Evolutionary conservation across 2,329 filamentous ascomycete genomes (phyloP).

Genomic region (Plectosphaerella sp.): DNA sequence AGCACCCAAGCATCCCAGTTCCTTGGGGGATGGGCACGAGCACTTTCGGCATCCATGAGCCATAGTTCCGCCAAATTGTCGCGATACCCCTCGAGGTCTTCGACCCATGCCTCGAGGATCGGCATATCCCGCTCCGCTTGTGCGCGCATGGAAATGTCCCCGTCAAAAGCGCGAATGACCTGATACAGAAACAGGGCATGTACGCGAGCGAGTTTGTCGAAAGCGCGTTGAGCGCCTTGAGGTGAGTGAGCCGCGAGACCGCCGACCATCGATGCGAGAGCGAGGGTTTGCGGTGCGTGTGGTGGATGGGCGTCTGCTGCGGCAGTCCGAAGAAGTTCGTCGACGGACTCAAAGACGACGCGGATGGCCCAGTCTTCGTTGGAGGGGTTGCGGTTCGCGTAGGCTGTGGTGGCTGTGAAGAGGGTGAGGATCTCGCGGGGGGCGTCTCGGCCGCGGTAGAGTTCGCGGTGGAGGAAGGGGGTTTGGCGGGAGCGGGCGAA

Average conservation of each 20-base stretch:
- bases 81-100: slow-evolving; percentile 24
- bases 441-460: slow-evolving; percentile 32
- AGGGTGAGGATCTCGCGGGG: slow-evolving; percentile 33
- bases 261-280: background rate
- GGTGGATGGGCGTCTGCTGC: background rate
- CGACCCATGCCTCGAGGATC: slow-evolving; percentile 30
- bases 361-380: slow-evolving; percentile 35
- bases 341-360: slow-evolving; percentile 30
- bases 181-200: slow-evolving; percentile 38
- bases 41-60: slow-evolving; percentile 13
- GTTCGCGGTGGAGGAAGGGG: slow-evolving; percentile 36
- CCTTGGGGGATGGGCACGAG: slow-evolving; percentile 28
- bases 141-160: slow-evolving; percentile 32
- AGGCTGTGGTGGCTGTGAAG: slow-evolving; percentile 34
- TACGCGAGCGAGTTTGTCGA: slow-evolving; percentile 35
- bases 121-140: slow-evolving; percentile 34
- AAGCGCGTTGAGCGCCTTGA: slow-evolving; percentile 12
- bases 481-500: slow-evolving; percentile 31
- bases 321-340: slow-evolving; percentile 24
- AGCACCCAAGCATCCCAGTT: slow-evolving; percentile 43
- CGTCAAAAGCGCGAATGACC: slow-evolving; percentile 37
- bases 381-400: slow-evolving; percentile 27
- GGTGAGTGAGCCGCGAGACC: background rate
- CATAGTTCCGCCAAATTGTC: slow-evolving; percentile 26
- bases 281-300: background rate